Evolutionary conservation across 805 yeast species (phyloP).

Genomic region (Middelhovenomyces tepae): DNA sequence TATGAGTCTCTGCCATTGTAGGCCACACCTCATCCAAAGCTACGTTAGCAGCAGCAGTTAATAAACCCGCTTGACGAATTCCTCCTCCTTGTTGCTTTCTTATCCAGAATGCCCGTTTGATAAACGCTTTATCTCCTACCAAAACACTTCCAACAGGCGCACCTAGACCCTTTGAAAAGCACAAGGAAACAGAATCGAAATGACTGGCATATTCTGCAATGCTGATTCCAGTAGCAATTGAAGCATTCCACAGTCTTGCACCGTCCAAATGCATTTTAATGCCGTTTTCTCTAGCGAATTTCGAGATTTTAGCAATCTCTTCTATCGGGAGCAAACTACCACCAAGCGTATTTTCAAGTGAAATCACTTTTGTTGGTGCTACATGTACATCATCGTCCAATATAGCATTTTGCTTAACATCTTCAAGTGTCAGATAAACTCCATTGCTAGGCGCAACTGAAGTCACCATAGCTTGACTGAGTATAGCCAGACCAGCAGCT

Average conservation of each 20-base stretch:
- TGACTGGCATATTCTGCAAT: constrained; percentile 60
- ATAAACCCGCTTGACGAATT: constrained; percentile 77
- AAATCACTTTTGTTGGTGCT: constrained; percentile 80
- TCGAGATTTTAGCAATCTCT: constrained; percentile 62
- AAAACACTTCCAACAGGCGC: constrained; percentile 90
- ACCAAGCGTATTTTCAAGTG: constrained; percentile 81
- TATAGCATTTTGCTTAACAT: constrained; percentile 52
- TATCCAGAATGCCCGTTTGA: constrained; percentile 70
- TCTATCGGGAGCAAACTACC: constrained; percentile 76
- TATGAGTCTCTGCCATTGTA: constrained; percentile 43
- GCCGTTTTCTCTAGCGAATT: constrained; percentile 53
- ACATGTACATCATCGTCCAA: constrained; percentile 79
- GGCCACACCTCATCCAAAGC: constrained; percentile 70
- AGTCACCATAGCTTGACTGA: constrained; percentile 86
- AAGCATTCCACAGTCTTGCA: constrained; percentile 93
- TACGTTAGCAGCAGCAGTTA: constrained; percentile 69
- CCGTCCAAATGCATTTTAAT: constrained; percentile 80
- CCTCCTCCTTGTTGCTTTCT: constrained; percentile 94
- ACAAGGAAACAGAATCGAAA: constrained; percentile 84
- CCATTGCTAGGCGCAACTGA: constrained; percentile 78
- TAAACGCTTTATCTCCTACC: constrained; percentile 54
- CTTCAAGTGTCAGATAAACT: constrained; percentile 67
- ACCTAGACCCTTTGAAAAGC: constrained; percentile 83
- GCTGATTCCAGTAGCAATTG: constrained; percentile 60
- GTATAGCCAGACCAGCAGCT: constrained; percentile 84